phyloP scores from a whole-genome alignment of 2,329 filamentous ascomycete genomes.

The Verticillium dahliae region DNA sequence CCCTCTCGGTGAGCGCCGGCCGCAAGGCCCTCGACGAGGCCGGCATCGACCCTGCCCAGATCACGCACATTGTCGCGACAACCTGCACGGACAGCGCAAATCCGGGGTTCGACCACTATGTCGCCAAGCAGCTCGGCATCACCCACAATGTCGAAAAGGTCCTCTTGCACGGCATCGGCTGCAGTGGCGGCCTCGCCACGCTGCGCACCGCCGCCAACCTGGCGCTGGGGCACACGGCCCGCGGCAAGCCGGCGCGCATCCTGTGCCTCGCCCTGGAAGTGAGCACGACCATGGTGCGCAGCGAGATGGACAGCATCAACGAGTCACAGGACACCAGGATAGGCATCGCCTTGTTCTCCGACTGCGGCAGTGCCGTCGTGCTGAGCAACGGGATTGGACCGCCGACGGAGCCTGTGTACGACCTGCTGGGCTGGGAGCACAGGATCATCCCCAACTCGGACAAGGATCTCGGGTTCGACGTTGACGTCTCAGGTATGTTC shows the following conservation, averaged over 20 bases:
- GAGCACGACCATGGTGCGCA: constrained; percentile 53
- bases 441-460: constrained; percentile 55
- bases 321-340: constrained; percentile 55
- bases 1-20: constrained; percentile 48
- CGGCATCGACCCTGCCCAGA: constrained; percentile 39
- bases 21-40: constrained; percentile 51
- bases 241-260: constrained; percentile 53
- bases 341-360: constrained; percentile 61
- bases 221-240: constrained; percentile 54
- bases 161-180: constrained; percentile 60
- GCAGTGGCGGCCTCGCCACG: constrained; percentile 55
- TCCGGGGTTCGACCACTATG: constrained; percentile 61
- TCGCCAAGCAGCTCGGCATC: constrained; percentile 52
- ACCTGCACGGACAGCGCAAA: constrained; percentile 66
- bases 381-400: constrained; percentile 56
- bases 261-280: constrained; percentile 60
- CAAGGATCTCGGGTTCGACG: constrained; percentile 57
- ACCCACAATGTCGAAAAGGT: constrained; percentile 56
- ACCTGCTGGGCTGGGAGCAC: constrained; percentile 61
- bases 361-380: constrained; percentile 61
- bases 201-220: constrained; percentile 61
- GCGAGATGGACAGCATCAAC: constrained; percentile 58
- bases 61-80: constrained; percentile 62
- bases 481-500: constrained; percentile 49
- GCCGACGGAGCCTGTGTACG: constrained; percentile 40